Evolutionary conservation across 371 early-diverging fungal species (phyloP).

Genomic region (Mortierella sp.): DNA sequence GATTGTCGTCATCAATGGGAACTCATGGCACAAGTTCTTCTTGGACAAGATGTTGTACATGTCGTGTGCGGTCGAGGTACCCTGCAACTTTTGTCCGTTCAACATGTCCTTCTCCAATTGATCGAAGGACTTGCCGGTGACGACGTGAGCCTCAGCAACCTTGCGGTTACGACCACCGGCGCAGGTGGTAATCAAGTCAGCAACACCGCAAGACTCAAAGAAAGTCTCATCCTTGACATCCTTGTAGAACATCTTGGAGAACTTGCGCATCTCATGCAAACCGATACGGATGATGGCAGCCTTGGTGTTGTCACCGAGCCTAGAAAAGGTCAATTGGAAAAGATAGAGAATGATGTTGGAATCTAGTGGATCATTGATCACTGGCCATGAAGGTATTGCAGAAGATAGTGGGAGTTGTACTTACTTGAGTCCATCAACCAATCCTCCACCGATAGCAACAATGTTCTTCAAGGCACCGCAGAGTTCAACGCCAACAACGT

Average conservation of each 20-base stretch:
- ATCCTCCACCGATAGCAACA: slow-evolving; percentile 97
- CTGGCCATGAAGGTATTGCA: too few species aligned
- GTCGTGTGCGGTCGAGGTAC: slow-evolving; percentile 92
- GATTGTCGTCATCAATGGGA: slow-evolving; percentile 90
- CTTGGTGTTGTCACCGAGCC: slow-evolving; percentile 93
- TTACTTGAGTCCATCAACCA: slow-evolving; percentile 81
- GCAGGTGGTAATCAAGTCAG: slow-evolving; percentile 95
- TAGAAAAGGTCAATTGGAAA: slow-evolving; percentile 4
- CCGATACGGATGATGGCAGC: slow-evolving; percentile 98
- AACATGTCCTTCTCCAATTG: slow-evolving; percentile 90
- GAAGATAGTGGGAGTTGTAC: not conserved
- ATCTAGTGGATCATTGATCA: too few species aligned
- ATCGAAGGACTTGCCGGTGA: slow-evolving; percentile 90
- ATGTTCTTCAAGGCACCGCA: slow-evolving; percentile 99
- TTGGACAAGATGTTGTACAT: slow-evolving; percentile 83
- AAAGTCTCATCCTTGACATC: slow-evolving; percentile 89
- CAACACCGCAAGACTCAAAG: slow-evolving; percentile 97
- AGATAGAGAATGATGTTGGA: not conserved
- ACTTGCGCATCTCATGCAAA: slow-evolving; percentile 95
- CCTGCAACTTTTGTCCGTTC: slow-evolving; percentile 98
- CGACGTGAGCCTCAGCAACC: slow-evolving; percentile 91
- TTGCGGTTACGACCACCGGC: slow-evolving; percentile 97
- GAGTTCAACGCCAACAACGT: slow-evolving; percentile 94
- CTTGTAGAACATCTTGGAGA: slow-evolving; percentile 83
- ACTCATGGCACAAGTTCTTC: slow-evolving; percentile 71